phyloP scores from a whole-genome alignment of 257 asterid species.

The Prunella vulgaris region DNA sequence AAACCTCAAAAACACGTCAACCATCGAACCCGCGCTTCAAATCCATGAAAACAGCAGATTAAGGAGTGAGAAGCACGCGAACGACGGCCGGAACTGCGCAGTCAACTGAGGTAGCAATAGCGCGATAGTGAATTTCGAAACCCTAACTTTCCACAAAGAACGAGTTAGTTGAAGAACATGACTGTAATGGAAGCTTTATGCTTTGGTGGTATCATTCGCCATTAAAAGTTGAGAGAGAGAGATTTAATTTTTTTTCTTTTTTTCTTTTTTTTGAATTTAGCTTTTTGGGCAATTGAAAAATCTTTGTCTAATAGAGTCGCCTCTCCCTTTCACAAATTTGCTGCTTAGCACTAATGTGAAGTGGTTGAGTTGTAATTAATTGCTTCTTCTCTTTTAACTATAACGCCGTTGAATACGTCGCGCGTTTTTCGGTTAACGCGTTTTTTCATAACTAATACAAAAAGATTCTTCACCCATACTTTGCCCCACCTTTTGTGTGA shows the following conservation, averaged over 20 bases:
- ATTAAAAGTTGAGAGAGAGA: constrained; percentile 26
- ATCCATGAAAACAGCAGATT: constrained; percentile 21
- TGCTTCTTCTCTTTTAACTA: constrained; percentile 5
- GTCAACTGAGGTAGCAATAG: constrained; percentile 6
- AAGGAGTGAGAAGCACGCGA: constrained; percentile 1
- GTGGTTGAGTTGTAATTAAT: constrained; percentile 22
- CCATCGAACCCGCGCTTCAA: constrained; percentile 16
- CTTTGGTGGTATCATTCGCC: constrained; percentile 32
- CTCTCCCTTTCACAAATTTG: neutral
- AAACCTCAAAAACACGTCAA: constrained; percentile 8
- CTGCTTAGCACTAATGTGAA: constrained; percentile 20
- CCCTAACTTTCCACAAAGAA: constrained; percentile 24
- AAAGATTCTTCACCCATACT: neutral
- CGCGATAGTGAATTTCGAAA: neutral
- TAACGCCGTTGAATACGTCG: constrained; percentile 23
- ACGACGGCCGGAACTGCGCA: neutral
- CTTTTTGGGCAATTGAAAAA: constrained; percentile 16
- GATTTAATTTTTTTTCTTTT: neutral
- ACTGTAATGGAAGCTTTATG: constrained; percentile 31
- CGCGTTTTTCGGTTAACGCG: constrained; percentile 22
- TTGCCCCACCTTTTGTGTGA: neutral
- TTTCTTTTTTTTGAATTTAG: neutral
- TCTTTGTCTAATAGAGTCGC: constrained; percentile 19
- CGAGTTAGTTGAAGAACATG: constrained; percentile 30
- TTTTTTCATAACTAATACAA: neutral